Base-by-base conservation (phyloP, 495 filamentous ascomycete genomes). In the Aspergillus ellipticus region DNA sequence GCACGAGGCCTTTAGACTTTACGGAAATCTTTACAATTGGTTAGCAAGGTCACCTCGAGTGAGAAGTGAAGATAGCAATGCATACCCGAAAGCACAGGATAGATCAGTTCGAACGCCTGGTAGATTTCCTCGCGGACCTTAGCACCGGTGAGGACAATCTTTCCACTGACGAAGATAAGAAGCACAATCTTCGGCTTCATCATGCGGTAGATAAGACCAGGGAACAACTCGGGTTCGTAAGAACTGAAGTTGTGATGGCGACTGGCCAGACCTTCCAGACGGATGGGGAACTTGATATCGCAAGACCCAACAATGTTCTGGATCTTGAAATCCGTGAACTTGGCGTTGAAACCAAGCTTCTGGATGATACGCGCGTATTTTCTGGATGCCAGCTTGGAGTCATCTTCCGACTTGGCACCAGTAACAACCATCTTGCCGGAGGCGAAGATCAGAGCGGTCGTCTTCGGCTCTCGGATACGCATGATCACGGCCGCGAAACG, bases 281-380 rank as follows among this genome's bases (percentile, higher is more conserved):
- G 91, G 63, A 98, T 97, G 42, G 94, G 94, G 79, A 98, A 98
- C 78, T 96, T 96, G 82, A 98, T 97, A 67, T 98, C 94, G 72
- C 94, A 97, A 29, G 91, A 96, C 56, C 94, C 94, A 58, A 98
- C 94, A 49, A 98, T 98, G 76, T 98, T 98, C 79, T 98, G 95
- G 73, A 97, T 97, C 82, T 98, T 97, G 82, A 98, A 98, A 73
- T 98, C 94, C 56, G 92, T 96, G 77, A 98, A 98, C 84, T 96
- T 97, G 56, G 95, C 92, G 61, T 96, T 96, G 84, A 98, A 98
- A 51, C 94, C 94, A 55, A 98, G 90, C 79, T 98, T 98, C 80
- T 98, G 94, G 66, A 98, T 97, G 74, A 98, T 98, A 60, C 94
- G 91, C 20, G 94, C 94, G 74, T 97, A 98, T 78, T 98, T 98